Base-by-base conservation (phyloP, 2,329 filamentous ascomycete genomes). In the Venturia effusa region DNA sequence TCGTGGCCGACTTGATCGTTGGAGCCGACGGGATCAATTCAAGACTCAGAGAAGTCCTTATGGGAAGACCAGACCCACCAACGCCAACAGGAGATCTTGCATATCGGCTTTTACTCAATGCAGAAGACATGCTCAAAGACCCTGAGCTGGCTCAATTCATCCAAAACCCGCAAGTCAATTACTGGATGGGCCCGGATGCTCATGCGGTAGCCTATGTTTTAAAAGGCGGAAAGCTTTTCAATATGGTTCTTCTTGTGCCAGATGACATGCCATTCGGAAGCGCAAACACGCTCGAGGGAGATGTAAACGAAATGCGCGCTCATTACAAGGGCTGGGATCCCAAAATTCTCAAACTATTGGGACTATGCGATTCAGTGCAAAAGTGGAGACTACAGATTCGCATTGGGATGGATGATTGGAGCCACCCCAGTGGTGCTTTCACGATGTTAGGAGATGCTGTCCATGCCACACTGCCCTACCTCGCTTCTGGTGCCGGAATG, bases 351-450 rank as follows among this genome's bases (percentile, higher is more conserved):
- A 87, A 86, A 69, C 74, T 87, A 4, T 74, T 86, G 0, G 73
- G 74, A 0, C 77, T 86, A 22, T 86, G 83, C 69, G 75, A 83
- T 54, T 81, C 79, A 0, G 83, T 87, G 0, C 78, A 78, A 61
- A 88, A 87, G 70, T 88, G 84, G 84, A 76, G 82, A 1, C 72
- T 87, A 0, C 83, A 81, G 70, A 84, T 84, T 64, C 77, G 83
- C 0, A 78, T 79, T 0, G 79, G 79, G 5, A 76, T 85, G 43
- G 77, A 79, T n/a, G 11, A 54, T 17, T 63, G 61, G 61, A 59
- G 43, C 30, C 43, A 63, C 19, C 45, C 43, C 15, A 40, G 34
- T 22, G 41, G 48, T 17, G 41, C 32, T 22, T 57, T 63, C 30
- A 40, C 41, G 4, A 57, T 63, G 43, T 71, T 84, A 0, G 85